These are phyloP conservation scores for Botrytis porri DNA, from an alignment of 2,329 filamentous ascomycete genomes.

Conservation along the genomic window DNA sequence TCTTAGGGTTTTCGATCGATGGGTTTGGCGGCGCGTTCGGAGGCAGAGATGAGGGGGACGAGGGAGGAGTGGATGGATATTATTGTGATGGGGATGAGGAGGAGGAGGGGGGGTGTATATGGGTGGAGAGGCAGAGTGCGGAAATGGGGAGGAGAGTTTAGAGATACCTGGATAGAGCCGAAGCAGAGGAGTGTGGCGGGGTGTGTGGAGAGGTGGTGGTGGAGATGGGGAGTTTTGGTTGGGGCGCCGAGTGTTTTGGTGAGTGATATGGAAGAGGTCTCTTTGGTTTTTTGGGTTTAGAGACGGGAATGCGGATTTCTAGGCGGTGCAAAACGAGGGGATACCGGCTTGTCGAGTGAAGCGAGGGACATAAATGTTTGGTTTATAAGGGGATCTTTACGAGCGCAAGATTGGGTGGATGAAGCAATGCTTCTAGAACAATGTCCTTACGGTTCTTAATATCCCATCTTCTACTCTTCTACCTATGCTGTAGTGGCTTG, in stretches of 20 bases:
- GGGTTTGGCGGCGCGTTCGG: slow-evolving; percentile 38
- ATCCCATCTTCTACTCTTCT: neutral
- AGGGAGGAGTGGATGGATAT: slow-evolving; percentile 35
- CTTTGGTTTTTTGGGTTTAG: neutral
- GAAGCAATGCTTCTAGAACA: neutral
- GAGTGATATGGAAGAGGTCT: slow-evolving; percentile 41
- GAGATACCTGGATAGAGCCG: slow-evolving; percentile 60
- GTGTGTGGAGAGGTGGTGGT: slow-evolving; percentile 62
- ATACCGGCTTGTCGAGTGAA: neutral
- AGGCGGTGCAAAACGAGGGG: too few species aligned
- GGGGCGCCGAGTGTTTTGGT: slow-evolving; percentile 60
- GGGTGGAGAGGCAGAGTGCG: slow-evolving; percentile 30
- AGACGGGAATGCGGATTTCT: neutral
- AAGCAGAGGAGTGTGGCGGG: slow-evolving; percentile 56
- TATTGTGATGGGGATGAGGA: neutral
- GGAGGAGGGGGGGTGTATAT: slow-evolving; percentile 23
- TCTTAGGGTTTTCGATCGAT: slow-evolving; percentile 45
- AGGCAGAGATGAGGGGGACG: slow-evolving; percentile 39
- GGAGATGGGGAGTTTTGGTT: slow-evolving; percentile 58
- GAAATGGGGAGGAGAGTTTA: slow-evolving; percentile 37
- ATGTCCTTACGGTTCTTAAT: neutral
- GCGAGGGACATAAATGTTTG: neutral
- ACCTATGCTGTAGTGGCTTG: neutral
- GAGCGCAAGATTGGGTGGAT: neutral
- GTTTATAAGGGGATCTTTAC: neutral